A percentile compares a stretch with the other conserved stretches of the same genome.
Conservation (phyloP, 345 rosid genomes). For the Gossypium turneri region DNA sequence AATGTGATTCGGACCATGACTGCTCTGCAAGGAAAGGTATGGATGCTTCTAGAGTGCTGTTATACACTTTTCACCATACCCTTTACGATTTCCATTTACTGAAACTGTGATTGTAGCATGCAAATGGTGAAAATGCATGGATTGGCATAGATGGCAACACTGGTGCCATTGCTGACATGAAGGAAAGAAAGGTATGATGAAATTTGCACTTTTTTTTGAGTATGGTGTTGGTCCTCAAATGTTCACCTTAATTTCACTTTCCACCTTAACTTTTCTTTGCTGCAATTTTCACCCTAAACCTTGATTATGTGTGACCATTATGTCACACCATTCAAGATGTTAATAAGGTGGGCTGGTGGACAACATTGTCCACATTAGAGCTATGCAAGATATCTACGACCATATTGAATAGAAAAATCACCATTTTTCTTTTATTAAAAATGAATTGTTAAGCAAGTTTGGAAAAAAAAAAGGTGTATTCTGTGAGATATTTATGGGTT, state of each 20-base stretch:
- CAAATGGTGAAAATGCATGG: conserved; percentile 98
- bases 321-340: not conserved
- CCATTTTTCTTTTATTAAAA: not conserved
- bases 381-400: not conserved
- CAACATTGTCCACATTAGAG: not conserved
- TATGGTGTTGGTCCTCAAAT: not conserved
- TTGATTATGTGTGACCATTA: not conserved
- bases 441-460: not conserved
- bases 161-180: conserved; percentile 88
- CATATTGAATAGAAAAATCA: not conserved
- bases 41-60: not conserved
- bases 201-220: not conserved
- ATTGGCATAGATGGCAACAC: conserved; percentile 87
- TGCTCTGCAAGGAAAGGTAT: conserved; percentile 86
- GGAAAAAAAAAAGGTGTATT: too few species aligned
- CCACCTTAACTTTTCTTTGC: not conserved
- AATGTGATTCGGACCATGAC: conserved; percentile 83
- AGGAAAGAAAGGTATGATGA: conserved; percentile 62
- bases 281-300: not conserved
- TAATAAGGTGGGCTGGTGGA: conserved; percentile 1
- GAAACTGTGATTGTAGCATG: conserved; percentile 50
- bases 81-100: not conserved
- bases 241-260: not conserved
- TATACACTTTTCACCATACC: not conserved
- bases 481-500: too few species aligned